These are phyloP conservation scores for Ormosia emarginata DNA, from an alignment of 306 rosid species.

Conservation along the genomic window DNA sequence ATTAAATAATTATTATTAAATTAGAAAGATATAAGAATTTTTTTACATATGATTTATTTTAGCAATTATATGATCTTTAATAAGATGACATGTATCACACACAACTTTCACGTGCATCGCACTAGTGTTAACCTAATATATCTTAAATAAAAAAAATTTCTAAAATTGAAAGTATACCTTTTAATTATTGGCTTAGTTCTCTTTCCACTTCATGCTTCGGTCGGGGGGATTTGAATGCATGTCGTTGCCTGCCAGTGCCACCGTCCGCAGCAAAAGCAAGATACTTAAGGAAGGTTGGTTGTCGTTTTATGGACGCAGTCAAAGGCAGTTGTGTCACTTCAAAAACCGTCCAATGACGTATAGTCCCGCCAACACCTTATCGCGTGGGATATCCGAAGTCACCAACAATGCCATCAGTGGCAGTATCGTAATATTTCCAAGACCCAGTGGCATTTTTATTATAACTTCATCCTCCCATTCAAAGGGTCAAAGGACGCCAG, in stretches of 20 bases:
- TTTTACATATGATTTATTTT: too few species aligned
- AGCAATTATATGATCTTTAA: too few species aligned
- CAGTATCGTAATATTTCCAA: not conserved
- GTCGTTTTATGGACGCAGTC: not conserved
- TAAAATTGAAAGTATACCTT: too few species aligned
- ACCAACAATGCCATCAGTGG: not conserved
- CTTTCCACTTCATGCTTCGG: too few species aligned
- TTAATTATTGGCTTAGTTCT: too few species aligned
- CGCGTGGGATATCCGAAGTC: not conserved
- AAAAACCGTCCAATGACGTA: constrained; percentile 8
- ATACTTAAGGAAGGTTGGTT: not conserved
- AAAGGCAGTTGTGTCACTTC: not conserved
- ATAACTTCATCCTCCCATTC: not conserved
- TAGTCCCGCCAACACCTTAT: not conserved
- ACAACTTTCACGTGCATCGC: too few species aligned
- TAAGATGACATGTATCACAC: too few species aligned
- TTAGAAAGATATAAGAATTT: too few species aligned
- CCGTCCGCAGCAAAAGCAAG: not conserved
- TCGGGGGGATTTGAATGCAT: too few species aligned
- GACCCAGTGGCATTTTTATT: constrained; percentile 13
- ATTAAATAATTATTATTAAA: too few species aligned
- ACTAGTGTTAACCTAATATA: too few species aligned
- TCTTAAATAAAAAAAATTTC: too few species aligned
- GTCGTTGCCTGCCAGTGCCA: not conserved
- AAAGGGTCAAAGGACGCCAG: not conserved